phyloP scores from a whole-genome alignment of 495 filamentous ascomycete genomes.

The Penicillium nucicola region DNA sequence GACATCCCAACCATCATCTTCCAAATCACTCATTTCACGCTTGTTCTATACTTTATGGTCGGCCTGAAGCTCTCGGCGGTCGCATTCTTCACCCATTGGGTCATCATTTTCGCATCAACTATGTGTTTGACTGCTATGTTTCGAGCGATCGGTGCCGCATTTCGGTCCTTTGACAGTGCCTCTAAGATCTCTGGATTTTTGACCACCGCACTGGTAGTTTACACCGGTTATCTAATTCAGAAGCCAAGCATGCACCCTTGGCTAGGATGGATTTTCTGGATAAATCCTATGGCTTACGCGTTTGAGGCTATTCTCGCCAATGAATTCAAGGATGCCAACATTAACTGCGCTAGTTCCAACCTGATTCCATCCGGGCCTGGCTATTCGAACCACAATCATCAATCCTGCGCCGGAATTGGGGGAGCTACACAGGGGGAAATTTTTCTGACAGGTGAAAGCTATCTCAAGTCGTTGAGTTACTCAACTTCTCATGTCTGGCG shows the following conservation, averaged over 20 bases:
- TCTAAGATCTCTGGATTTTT: constrained; percentile 45
- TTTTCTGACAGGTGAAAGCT: constrained; percentile 37
- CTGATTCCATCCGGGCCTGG: constrained; percentile 33
- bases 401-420: constrained; percentile 50
- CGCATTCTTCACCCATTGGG: constrained; percentile 47
- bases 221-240: constrained; percentile 51
- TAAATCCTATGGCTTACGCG: constrained; percentile 67
- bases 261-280: constrained; percentile 67
- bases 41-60: constrained; percentile 71
- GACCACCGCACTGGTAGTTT: constrained; percentile 49
- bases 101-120: constrained; percentile 29
- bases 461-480: constrained; percentile 43
- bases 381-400: constrained; percentile 11
- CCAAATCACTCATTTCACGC: constrained; percentile 56
- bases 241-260: constrained; percentile 63
- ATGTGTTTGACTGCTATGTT: constrained; percentile 46
- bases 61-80: constrained; percentile 38
- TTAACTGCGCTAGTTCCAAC: constrained; percentile 41
- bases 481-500: constrained; percentile 34
- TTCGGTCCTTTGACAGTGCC: constrained; percentile 42
- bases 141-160: constrained; percentile 40
- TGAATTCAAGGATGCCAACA: constrained; percentile 53
- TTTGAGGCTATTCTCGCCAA: constrained; percentile 63
- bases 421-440: constrained; percentile 39
- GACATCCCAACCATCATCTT: constrained; percentile 61